Base-by-base conservation (phyloP, 2,329 filamentous ascomycete genomes). In the Leptosphaerulina australis region DNA sequence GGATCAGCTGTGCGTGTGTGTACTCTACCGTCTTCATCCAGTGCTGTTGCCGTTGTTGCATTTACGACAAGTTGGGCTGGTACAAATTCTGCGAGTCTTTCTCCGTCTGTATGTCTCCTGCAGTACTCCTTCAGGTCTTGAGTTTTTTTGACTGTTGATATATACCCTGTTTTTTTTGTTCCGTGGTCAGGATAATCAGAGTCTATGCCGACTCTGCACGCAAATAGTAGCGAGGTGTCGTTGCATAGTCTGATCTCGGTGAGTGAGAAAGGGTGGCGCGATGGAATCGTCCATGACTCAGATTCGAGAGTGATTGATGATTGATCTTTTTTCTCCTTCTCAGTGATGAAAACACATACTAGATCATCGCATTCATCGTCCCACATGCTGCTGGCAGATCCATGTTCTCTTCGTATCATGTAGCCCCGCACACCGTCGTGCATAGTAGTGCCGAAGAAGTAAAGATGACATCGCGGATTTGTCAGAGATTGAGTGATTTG, bases 1-100 rank as follows among this genome's bases (percentile, higher is more conserved):
- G 56, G 44, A 15, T 70, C 67, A 2, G 33, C 29, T 1, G 61
- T 60, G 12, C 46, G 57, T 3, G 68, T 70, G 37, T 61, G 58
- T 5, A 68, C 51, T 18, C 41, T 41, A 8, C 58, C 63, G 7
- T 36, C 10, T 2, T 18, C 21, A n/a, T 56, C 46, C 9, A 71
- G 30, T 1, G 55, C 56, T 4, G 60, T 64, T 28, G 56, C 39
- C 2, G 66, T 64, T 5, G 67, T 69, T 20, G 59, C 58, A 26
- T 66, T 67, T 3, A 51, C 21, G 2, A 46, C 41, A 6, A 51
- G 37, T 10, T 43, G 41, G 3, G 11, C 21, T 6, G 53, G 55
- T 3, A 22, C 3, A 24, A 60, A 59, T 10, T 33, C 17, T 3
- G 46, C 53, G 20, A 8, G 20, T 2, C 11, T 1, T 1, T 20